A percentile compares a stretch with the other conserved stretches of the same genome.
phyloP scores from a whole-genome alignment of 2,329 filamentous ascomycete genomes.

The Penicillium hordei region DNA sequence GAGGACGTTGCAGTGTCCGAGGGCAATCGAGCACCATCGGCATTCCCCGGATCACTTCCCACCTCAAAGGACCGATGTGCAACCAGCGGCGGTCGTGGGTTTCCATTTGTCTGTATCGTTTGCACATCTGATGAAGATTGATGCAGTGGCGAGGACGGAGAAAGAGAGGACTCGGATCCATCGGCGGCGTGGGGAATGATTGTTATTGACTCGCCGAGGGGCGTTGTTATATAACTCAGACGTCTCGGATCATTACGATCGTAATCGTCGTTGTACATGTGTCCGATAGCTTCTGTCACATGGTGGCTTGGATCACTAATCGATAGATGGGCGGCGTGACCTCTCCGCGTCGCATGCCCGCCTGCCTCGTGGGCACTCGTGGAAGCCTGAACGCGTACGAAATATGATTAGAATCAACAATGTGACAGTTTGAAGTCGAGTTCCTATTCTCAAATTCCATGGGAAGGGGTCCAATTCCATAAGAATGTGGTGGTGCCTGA shows the following conservation, averaged over 20 bases:
- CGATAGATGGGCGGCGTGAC: slow-evolving; percentile 62
- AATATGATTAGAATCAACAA: slow-evolving; percentile 11
- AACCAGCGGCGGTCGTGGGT: slow-evolving; percentile 28
- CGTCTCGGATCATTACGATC: slow-evolving; percentile 63
- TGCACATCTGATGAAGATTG: slow-evolving; percentile 38
- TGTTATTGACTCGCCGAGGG: slow-evolving; percentile 46
- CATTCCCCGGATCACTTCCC: slow-evolving; percentile 52
- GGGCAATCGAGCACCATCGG: slow-evolving; percentile 55
- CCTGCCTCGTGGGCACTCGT: slow-evolving; percentile 42
- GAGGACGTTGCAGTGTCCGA: slow-evolving; percentile 60
- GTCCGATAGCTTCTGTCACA: slow-evolving; percentile 90
- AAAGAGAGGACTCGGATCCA: slow-evolving; percentile 28
- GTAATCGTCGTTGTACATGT: slow-evolving; percentile 79
- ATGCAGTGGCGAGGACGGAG: slow-evolving; percentile 30
- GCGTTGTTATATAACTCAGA: slow-evolving; percentile 68
- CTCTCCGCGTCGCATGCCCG: slow-evolving; percentile 54
- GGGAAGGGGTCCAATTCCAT: not conserved
- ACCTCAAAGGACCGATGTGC: slow-evolving; percentile 38
- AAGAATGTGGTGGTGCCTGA: not conserved
- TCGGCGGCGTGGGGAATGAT: slow-evolving; percentile 37
- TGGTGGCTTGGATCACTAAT: slow-evolving; percentile 90
- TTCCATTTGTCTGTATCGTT: slow-evolving; percentile 34
- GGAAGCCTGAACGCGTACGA: slow-evolving; percentile 39
- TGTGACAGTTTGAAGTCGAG: not conserved
- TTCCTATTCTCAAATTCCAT: not conserved